phyloP scores from a whole-genome alignment of 495 filamentous ascomycete genomes.

The Lasiosphaeris hirsuta region DNA sequence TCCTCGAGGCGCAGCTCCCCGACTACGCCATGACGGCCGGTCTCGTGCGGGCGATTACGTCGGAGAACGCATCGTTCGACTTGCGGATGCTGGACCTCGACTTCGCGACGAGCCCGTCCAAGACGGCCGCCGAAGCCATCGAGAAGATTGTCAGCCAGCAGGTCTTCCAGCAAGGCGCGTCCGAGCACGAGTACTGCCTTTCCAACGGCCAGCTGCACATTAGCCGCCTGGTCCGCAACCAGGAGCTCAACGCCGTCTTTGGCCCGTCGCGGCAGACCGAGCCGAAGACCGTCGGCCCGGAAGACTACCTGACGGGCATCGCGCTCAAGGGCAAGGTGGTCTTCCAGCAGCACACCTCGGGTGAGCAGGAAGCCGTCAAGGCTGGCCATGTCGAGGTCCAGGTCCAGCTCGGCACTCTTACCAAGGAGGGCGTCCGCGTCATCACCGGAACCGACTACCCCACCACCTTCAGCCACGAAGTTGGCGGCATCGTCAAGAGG shows the following conservation, averaged over 20 bases:
- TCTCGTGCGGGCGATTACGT: slow-evolving; percentile 31
- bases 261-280: slow-evolving; percentile 15
- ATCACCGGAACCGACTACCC: slow-evolving; percentile 23
- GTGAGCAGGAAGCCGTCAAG: slow-evolving; percentile 9
- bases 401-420: slow-evolving; percentile 20
- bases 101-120: background rate
- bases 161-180: background rate
- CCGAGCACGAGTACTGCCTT: slow-evolving; percentile 24
- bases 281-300: background rate
- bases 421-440: slow-evolving; percentile 21
- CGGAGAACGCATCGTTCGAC: slow-evolving; percentile 40
- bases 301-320: background rate
- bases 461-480: slow-evolving; percentile 24
- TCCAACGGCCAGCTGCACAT: slow-evolving; percentile 25
- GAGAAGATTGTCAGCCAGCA: slow-evolving; percentile 10
- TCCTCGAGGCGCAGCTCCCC: slow-evolving; percentile 26
- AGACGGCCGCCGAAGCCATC: slow-evolving; percentile 4
- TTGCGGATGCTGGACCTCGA: slow-evolving; percentile 34
- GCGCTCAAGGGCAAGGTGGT: no score
- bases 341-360: no score
- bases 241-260: slow-evolving; percentile 26
- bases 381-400: slow-evolving; percentile 22
- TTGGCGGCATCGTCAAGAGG: slow-evolving; percentile 17
- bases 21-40: slow-evolving; percentile 33
- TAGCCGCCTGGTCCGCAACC: slow-evolving; percentile 31